A percentile compares a stretch with the other conserved stretches of the same genome.
Conservation (phyloP, 257 asterid species). For the Nicotiana otophora region DNA sequence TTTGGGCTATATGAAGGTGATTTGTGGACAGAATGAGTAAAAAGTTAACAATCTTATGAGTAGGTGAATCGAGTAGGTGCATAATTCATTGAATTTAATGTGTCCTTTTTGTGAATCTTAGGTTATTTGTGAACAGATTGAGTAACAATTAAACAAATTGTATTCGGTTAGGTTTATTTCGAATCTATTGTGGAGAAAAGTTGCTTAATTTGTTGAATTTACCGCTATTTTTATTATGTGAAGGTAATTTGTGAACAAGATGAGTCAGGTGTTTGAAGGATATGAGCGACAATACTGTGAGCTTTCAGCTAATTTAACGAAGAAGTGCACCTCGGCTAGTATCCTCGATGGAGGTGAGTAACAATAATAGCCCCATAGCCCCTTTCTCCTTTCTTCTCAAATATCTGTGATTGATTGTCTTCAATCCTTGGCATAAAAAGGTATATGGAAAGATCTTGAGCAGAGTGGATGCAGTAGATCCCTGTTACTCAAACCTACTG, state of each 20-base stretch:
- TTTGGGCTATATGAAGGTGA: too few species aligned
- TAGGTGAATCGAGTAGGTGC: too few species aligned
- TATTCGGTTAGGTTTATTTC: background rate
- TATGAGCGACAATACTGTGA: slow-evolving; percentile 22
- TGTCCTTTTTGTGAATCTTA: background rate
- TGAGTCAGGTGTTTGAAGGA: slow-evolving; percentile 22
- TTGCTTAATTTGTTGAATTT: background rate
- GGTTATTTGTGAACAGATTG: background rate
- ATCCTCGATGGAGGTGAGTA: slow-evolving; percentile 21
- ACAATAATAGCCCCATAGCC: background rate
- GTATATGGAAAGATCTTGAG: background rate
- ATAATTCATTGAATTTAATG: background rate
- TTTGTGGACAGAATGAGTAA: too few species aligned
- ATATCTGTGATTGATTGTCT: background rate
- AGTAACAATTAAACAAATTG: background rate
- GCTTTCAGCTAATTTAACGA: slow-evolving; percentile 18
- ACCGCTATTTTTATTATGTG: background rate
- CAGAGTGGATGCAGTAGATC: background rate
- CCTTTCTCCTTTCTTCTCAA: background rate
- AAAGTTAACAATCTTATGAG: too few species aligned
- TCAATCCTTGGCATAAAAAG: background rate
- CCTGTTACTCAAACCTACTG: background rate
- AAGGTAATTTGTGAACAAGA: slow-evolving; percentile 7
- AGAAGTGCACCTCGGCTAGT: slow-evolving; percentile 21
- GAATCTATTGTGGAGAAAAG: background rate